Evolutionary conservation across 495 filamentous ascomycete genomes (phyloP), one percentile per base, ranked within the genome.

Genomic region (Hypoxylon crocopeplum): DNA sequence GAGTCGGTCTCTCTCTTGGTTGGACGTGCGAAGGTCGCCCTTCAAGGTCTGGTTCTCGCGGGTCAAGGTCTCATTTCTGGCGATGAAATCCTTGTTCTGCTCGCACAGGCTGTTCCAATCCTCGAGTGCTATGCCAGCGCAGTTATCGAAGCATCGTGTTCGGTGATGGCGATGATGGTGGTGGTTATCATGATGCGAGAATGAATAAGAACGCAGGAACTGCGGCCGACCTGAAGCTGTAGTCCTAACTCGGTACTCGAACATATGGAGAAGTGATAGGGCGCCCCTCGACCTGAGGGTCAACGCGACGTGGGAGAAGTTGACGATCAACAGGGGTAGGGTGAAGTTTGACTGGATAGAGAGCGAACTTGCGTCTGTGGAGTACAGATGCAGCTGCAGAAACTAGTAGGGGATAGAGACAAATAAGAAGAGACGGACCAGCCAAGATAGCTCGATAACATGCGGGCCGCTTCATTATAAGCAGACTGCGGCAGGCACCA

Each of bases 11-110:
- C 54, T 62, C 27, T 56, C 55, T 5, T 47, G 19, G 19, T 10
- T 13, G 0, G 37, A 34, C 27, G 54, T 30, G 30, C 59, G 37
- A 8, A 67, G 59, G 13, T 64, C 59, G 41, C n/a, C 17, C 25
- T 68, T 70, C 20, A 68, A 44, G n/a, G 52, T 37, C 39, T 59
- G 55, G 48, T 66, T 66, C 38, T 69, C 65, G 56, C 50, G 55
- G 17, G 29, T 49, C 19, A 68, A 48, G 17, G 20, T 1, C 2
- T 71, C 57, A 36, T 59, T 61, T 6, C 12, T 39, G 15, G 33
- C 38, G 17, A 29, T 36, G 7, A 64, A 6, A 24, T 22, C 48
- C n/a, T 59, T 61, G 32, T 70, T 64, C 16, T 59, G 54, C 12
- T 61, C 46, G 45, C 50, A 20, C 8, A 68, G 32, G 42, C 19